phyloP scores from a whole-genome alignment of 768 basidiomycete species.

The Polyporus arcularius region DNA sequence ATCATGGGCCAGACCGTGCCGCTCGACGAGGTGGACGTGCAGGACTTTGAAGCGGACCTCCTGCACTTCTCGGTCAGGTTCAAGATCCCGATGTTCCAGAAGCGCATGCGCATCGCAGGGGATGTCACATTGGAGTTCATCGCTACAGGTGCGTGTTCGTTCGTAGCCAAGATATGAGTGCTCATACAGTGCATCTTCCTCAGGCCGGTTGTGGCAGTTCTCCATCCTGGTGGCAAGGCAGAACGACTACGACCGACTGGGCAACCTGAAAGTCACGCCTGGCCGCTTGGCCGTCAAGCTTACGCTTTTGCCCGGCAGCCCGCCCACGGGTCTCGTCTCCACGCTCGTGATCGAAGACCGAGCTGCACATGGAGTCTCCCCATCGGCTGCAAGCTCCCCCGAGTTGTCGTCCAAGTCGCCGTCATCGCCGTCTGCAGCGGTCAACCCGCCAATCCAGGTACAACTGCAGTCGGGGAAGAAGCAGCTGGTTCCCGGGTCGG shows the following conservation, averaged over 20 bases:
- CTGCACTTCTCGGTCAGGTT: constrained; percentile 57
- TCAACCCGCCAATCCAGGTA: too few species aligned
- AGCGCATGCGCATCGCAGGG: constrained; percentile 65
- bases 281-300: constrained; percentile 47
- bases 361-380: too few species aligned
- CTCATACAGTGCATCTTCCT: neutral
- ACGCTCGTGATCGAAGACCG: constrained; percentile 45
- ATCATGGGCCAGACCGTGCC: constrained; percentile 32
- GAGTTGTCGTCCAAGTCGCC: too few species aligned
- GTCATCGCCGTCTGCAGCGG: too few species aligned
- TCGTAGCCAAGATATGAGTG: too few species aligned
- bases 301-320: constrained; percentile 52
- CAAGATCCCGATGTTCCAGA: constrained; percentile 60
- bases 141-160: constrained; percentile 33
- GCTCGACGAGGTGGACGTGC: constrained; percentile 53
- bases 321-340: constrained; percentile 57
- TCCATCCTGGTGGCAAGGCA: constrained; percentile 35
- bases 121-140: constrained; percentile 58
- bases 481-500: too few species aligned
- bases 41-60: constrained; percentile 49
- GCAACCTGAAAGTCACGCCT: neutral
- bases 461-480: too few species aligned
- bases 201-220: constrained; percentile 62
- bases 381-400: too few species aligned
- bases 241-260: neutral